Conservation (phyloP, 202 grass and related monocot species). For the Setaria viridis region DNA sequence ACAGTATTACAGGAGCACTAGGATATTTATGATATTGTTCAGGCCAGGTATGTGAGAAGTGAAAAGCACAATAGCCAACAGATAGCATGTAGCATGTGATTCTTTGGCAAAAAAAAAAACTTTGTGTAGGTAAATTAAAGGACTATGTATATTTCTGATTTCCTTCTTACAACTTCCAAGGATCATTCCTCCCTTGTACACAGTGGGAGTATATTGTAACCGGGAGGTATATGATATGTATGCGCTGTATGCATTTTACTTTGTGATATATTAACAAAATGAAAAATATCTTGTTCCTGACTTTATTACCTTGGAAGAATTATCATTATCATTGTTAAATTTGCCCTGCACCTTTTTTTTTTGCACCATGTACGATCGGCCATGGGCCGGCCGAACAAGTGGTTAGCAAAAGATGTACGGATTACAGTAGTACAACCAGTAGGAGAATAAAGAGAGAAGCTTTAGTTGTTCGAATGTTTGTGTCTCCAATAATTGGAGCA, state of each 20-base stretch:
- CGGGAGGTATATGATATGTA: slow-evolving; percentile 1
- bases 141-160: background rate
- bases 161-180: background rate
- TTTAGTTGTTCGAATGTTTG: slow-evolving; percentile 47
- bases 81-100: slow-evolving; percentile 35
- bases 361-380: background rate
- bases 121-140: slow-evolving; percentile 32
- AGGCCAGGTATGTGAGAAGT: background rate
- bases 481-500: slow-evolving; percentile 32
- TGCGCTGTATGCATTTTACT: slow-evolving; percentile 8
- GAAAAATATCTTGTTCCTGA: background rate
- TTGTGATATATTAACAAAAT: background rate
- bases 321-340: background rate
- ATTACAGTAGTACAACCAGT: too few relatives aligned
- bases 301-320: background rate
- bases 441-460: slow-evolving; percentile 11
- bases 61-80: background rate
- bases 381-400: slow-evolving; percentile 11
- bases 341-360: background rate
- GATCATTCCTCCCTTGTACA: background rate
- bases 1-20: background rate
- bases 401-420: slow-evolving; percentile 7
- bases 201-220: background rate
- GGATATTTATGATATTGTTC: slow-evolving; percentile 41
- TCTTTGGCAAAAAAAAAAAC: slow-evolving; percentile 30